These are phyloP conservation scores for Hippophae tibetana DNA, from an alignment of 306 rosid species.

Conservation along the genomic window DNA sequence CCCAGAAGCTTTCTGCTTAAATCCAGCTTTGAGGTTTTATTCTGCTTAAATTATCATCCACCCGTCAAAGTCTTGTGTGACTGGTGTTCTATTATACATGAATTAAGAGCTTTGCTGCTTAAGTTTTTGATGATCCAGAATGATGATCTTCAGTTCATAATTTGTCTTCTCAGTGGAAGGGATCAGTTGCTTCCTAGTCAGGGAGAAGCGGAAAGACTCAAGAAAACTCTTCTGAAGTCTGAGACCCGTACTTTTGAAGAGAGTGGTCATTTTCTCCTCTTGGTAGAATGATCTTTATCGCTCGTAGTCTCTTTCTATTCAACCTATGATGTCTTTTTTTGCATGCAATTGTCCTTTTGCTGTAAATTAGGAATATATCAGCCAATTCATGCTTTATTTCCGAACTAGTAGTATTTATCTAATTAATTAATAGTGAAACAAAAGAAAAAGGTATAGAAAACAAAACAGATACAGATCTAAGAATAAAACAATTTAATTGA, in stretches of 20 bases:
- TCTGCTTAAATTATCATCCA: no score
- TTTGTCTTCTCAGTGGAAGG: constrained; percentile 47
- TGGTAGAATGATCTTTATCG: constrained; percentile 36
- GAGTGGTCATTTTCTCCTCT: constrained; percentile 70
- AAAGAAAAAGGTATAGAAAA: no score
- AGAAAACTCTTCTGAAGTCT: constrained; percentile 34
- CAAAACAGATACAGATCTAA: no score
- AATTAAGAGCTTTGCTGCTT: background rate
- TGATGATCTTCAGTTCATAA: constrained; percentile 19
- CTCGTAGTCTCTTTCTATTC: background rate
- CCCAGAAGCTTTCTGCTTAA: no score
- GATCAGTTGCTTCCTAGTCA: constrained; percentile 65
- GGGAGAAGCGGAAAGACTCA: constrained; percentile 57
- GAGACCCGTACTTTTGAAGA: constrained; percentile 49
- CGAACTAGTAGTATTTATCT: no score
- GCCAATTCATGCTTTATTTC: no score
- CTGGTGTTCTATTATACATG: background rate
- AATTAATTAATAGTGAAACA: no score
- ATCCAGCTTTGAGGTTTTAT: no score
- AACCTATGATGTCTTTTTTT: no score
- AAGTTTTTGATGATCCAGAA: constrained; percentile 12
- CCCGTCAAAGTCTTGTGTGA: background rate
- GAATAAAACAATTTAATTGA: no score
- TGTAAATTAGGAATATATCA: no score
- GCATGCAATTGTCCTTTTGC: no score